Evolutionary conservation across 257 asterid species (phyloP).

Genomic region (Coffea eugenioides): DNA sequence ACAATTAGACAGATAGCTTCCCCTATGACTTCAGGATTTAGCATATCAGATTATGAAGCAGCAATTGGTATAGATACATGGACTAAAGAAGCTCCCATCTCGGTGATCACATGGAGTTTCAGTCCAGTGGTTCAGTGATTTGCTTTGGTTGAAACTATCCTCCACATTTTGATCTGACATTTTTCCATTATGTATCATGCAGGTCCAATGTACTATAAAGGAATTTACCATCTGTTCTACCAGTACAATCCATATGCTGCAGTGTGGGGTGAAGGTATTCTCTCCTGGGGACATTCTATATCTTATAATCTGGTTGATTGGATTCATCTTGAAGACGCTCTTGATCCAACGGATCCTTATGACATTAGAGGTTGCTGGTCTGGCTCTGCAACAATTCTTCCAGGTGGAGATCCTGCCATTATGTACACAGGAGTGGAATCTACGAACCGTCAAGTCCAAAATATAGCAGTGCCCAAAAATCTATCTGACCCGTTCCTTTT

Average conservation of each 20-base stretch:
- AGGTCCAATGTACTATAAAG: slow-evolving; percentile 87
- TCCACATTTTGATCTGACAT: not conserved
- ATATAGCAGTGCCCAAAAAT: slow-evolving; percentile 59
- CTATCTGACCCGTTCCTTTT: slow-evolving; percentile 58
- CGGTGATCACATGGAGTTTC: too few species aligned
- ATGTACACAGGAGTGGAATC: slow-evolving; percentile 65
- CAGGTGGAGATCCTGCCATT: slow-evolving; percentile 59
- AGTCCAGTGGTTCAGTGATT: too few species aligned
- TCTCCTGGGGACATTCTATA: slow-evolving; percentile 84
- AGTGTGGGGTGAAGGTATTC: slow-evolving; percentile 60
- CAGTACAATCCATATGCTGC: slow-evolving; percentile 82
- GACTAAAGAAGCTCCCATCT: too few species aligned
- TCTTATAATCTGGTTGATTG: slow-evolving; percentile 73
- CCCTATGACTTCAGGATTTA: too few species aligned
- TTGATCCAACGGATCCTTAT: slow-evolving; percentile 61
- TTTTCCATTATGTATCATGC: slow-evolving; percentile 1
- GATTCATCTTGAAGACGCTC: slow-evolving; percentile 53
- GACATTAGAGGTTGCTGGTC: slow-evolving; percentile 71
- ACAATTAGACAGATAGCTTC: too few species aligned
- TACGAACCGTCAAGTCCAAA: slow-evolving; percentile 56
- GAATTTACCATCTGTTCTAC: slow-evolving; percentile 75
- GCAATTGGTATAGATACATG: too few species aligned
- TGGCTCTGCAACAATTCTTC: slow-evolving; percentile 77
- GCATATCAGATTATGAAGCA: too few species aligned
- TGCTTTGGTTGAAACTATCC: too few species aligned